Percentiles rank a stretch among this genome's conserved stretches.
Conservation (phyloP, 495 filamentous ascomycete species). For the Xylaria cubensis region DNA sequence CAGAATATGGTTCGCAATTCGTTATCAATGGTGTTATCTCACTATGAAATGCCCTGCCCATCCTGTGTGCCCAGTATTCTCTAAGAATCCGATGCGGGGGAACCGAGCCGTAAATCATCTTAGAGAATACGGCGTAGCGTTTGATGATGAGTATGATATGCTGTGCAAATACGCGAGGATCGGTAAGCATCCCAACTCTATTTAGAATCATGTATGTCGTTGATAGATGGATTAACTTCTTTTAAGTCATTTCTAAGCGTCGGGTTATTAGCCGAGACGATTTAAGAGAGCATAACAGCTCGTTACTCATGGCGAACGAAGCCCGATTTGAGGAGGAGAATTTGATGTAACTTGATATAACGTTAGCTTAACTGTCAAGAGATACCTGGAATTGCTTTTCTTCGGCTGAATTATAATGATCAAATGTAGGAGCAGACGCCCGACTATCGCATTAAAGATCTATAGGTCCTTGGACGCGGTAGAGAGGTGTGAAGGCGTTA, state of each 20-base stretch:
- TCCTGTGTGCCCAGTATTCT: not conserved
- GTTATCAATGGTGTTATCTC: not conserved
- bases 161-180: not conserved
- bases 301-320: not conserved
- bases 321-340: not conserved
- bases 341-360: not conserved
- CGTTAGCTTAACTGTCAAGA: no score
- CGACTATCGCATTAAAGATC: not conserved
- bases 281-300: not conserved
- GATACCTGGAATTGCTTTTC: not conserved
- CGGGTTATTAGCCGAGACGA: not conserved
- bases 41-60: not conserved
- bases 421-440: not conserved
- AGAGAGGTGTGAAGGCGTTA: no score
- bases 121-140: not conserved
- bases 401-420: not conserved
- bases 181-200: not conserved
- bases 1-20: not conserved
- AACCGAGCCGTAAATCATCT: not conserved
- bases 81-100: not conserved
- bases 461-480: not conserved
- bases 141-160: not conserved
- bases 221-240: not conserved
- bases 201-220: no score
- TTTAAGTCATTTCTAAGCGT: not conserved